A percentile compares a stretch with the other conserved stretches of the same genome.
These are phyloP conservation scores for Phlebiopsis gigantea DNA, from an alignment of 768 basidiomycete genomes.

Conservation along the genomic window DNA sequence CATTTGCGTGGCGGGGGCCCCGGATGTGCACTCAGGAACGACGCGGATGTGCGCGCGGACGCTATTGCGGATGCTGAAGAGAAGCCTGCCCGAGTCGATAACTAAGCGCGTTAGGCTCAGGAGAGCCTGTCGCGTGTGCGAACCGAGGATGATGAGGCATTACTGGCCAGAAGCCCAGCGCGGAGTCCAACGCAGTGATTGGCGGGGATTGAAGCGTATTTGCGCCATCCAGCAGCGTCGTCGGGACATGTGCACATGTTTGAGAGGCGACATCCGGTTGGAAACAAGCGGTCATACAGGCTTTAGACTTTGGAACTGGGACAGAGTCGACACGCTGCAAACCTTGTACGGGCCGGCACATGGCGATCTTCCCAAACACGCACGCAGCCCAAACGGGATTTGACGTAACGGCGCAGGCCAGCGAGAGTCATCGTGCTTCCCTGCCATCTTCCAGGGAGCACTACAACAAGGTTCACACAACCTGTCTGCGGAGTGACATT, in stretches of 20 bases:
- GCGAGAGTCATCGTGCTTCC: not conserved
- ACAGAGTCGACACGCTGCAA: no score
- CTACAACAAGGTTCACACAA: not conserved
- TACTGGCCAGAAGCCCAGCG: no score
- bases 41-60: not conserved
- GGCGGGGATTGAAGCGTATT: not conserved
- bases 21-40: not conserved
- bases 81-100: not conserved
- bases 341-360: no score
- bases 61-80: not conserved
- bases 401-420: not conserved
- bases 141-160: no score
- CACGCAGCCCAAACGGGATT: not conserved
- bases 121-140: no score
- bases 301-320: not conserved
- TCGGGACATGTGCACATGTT: no score
- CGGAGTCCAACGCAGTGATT: not conserved
- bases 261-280: not conserved
- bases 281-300: not conserved
- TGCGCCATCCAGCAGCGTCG: not conserved
- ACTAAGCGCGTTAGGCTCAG: not conserved
- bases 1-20: not conserved
- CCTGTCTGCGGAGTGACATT: not conserved
- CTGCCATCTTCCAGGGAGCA: slow-evolving; percentile 1
- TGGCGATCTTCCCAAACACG: no score